Evolutionary conservation across 805 yeast genomes (phyloP), one percentile per base, ranked within the genome.

Genomic region (Starmerella potacharoeniae): DNA sequence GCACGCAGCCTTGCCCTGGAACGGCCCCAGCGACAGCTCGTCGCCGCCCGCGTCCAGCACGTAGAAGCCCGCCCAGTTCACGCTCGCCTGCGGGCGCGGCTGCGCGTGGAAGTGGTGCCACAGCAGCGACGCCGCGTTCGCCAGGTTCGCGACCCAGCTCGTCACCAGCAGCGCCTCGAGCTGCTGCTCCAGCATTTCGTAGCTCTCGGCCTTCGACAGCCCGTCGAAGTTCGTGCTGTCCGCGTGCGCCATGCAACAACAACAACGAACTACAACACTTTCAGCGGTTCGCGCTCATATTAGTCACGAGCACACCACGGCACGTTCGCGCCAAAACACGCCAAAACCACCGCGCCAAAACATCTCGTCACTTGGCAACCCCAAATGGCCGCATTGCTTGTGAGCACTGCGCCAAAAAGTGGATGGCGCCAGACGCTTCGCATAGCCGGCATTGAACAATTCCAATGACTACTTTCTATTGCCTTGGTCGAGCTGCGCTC

Each of bases 1-100:
- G 64, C 98, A 91, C 0, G 97, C 97, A 3, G 91, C 97, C 68
- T 88, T 88, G 5, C 98, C 98, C 69, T 87, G 95, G 69, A 91
- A 91, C 13, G 98, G 98, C 0, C 95, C 98, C 40, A 91, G 72
- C 28, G 86, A 75, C 51, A 93, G 72, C 63, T 77, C 80, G 1
- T 66, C 48, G 30, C 64, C 67, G 11, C 66, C 64, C 3, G 72
- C 68, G 53, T 79, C 75, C 16, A 74, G 61, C 1, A 86, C 79
- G 64, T 91, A 91, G 67, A 93, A 89, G 0, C 98, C 98, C 0
- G 95, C 80, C 98, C 98, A 91, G 68, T 91, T 91, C 10, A 90
- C 86, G 10, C 73, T 65, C 44, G 51, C 51, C 44, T 61, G 59
- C 0, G 72, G 72, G 13, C 69, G 68, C 3, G 61, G 60, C 29